Evolutionary conservation across 352 stramenopile species (phyloP).

Genomic region (Phytophthora ramorum): DNA sequence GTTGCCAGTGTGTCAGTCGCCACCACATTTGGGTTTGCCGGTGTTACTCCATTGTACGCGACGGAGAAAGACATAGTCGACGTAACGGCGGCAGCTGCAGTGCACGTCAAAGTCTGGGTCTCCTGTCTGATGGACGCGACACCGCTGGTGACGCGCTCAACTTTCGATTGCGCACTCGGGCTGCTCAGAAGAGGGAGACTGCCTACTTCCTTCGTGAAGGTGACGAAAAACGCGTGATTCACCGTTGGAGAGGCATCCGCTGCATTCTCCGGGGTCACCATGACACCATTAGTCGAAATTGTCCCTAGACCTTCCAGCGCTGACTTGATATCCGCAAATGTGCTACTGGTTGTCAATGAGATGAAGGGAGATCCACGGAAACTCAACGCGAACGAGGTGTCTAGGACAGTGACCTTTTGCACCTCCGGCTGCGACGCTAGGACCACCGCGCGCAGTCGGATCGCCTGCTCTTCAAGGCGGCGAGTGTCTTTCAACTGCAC

Average conservation of each 20-base stretch:
- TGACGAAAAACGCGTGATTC: slow-evolving; percentile 65
- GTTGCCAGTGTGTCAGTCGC: slow-evolving; percentile 53
- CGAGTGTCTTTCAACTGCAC: slow-evolving; percentile 93
- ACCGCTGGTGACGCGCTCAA: slow-evolving; percentile 44
- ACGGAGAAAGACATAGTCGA: slow-evolving; percentile 64
- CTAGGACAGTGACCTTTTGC: slow-evolving; percentile 58
- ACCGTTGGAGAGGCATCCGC: slow-evolving; percentile 41
- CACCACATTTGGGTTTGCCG: slow-evolving; percentile 32
- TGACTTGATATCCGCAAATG: slow-evolving; percentile 52
- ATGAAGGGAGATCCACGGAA: slow-evolving; percentile 62
- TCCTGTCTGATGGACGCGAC: slow-evolving; percentile 67
- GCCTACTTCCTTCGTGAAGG: slow-evolving; percentile 64
- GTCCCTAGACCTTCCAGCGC: slow-evolving; percentile 86
- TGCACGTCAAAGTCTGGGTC: slow-evolving; percentile 83
- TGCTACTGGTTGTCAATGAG: slow-evolving; percentile 42
- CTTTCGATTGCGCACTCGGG: slow-evolving; percentile 33
- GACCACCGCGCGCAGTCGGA: slow-evolving; percentile 66
- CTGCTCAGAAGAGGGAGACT: slow-evolving; percentile 51
- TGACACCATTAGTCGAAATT: slow-evolving; percentile 79
- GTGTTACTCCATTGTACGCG: slow-evolving; percentile 45
- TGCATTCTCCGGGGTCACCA: slow-evolving; percentile 56
- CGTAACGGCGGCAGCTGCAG: slow-evolving; percentile 40
- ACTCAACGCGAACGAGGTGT: slow-evolving; percentile 50
- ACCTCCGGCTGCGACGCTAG: slow-evolving; percentile 57
- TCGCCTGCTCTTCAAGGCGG: slow-evolving; percentile 68